phyloP scores from a whole-genome alignment of 345 rosid genomes.

The Angophora floribunda region DNA sequence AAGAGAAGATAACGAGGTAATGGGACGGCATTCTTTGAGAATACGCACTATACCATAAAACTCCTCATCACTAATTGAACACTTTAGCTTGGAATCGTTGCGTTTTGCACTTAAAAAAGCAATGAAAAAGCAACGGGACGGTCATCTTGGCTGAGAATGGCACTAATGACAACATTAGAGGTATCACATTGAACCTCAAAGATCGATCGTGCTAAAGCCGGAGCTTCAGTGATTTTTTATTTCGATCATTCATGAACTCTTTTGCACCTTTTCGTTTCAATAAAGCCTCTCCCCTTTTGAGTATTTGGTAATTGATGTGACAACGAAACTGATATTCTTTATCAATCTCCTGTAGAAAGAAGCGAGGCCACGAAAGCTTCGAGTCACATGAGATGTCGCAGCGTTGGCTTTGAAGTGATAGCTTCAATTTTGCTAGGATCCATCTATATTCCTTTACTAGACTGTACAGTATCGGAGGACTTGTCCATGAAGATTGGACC shows the following conservation, averaged over 20 bases:
- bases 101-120: neutral
- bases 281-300: neutral
- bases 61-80: neutral
- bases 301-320: neutral
- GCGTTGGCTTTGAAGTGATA: neutral
- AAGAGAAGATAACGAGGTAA: neutral
- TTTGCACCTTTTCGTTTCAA: neutral
- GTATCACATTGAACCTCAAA: neutral
- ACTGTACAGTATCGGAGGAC: neutral
- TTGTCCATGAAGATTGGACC: neutral
- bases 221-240: neutral
- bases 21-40: neutral
- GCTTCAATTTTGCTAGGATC: neutral
- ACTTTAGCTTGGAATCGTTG: neutral
- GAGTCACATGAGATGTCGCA: too few relatives aligned
- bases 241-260: neutral
- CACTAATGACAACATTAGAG: neutral
- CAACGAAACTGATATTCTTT: too few relatives aligned
- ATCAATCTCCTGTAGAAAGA: too few relatives aligned
- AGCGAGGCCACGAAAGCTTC: too few relatives aligned
- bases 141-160: neutral
- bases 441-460: neutral
- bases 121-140: neutral
- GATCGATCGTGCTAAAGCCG: neutral
- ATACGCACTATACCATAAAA: neutral